Evolutionary conservation across 305 asterid species (phyloP).

Genomic region (Fraxinus velutina): DNA sequence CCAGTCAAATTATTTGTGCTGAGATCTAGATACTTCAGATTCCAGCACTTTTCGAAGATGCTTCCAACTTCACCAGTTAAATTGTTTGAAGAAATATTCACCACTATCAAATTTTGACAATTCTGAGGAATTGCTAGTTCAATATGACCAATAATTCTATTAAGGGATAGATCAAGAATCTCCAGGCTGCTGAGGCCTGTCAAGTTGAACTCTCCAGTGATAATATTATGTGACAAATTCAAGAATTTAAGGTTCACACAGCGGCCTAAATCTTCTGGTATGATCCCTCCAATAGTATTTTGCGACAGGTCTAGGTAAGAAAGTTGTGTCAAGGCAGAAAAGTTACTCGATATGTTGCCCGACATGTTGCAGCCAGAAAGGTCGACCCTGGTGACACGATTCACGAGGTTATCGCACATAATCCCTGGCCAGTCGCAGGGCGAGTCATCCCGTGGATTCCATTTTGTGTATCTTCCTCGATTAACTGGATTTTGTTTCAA

Average conservation of each 20-base stretch:
- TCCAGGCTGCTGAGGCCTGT: conserved; percentile 55
- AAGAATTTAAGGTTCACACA: conserved; percentile 54
- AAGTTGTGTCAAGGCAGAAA: conserved; percentile 68
- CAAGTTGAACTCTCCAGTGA: conserved; percentile 53
- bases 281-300: conserved; percentile 62
- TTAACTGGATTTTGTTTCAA: conserved; percentile 43
- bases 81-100: conserved; percentile 57
- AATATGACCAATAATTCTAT: conserved; percentile 47
- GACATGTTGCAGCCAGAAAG: conserved; percentile 49
- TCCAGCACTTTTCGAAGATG: conserved; percentile 48
- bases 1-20: conserved; percentile 60
- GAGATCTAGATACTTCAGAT: conserved; percentile 63
- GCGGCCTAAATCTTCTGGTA: conserved; percentile 57
- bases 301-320: conserved; percentile 60
- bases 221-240: conserved; percentile 72
- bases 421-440: conserved; percentile 82
- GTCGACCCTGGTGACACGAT: conserved; percentile 54
- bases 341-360: conserved; percentile 50
- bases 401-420: conserved; percentile 36
- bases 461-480: conserved; percentile 45
- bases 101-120: conserved; percentile 52
- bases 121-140: conserved; percentile 39
- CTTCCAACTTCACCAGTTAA: conserved; percentile 61
- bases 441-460: conserved; percentile 39
- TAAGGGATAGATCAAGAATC: conserved; percentile 67